A percentile compares a stretch with the other conserved stretches of the same genome.
phyloP scores from a whole-genome alignment of 768 basidiomycete genomes.

The Pisolithus microcarpus region DNA sequence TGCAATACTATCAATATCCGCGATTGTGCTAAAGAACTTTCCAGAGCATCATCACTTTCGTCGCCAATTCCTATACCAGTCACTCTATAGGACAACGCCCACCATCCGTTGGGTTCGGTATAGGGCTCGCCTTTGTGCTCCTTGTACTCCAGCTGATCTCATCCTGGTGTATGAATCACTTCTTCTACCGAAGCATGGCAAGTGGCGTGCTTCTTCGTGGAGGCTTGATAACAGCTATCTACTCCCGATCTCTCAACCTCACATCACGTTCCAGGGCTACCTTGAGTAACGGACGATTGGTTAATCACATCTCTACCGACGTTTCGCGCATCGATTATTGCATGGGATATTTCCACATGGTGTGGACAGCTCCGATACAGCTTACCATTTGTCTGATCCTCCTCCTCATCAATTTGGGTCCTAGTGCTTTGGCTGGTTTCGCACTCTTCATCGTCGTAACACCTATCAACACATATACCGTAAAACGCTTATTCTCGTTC shows the following conservation, averaged over 20 bases:
- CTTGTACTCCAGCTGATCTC: slow-evolving; percentile 60
- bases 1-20: background rate
- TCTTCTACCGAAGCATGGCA: slow-evolving; percentile 69
- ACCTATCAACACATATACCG: slow-evolving; percentile 64
- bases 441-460: slow-evolving; percentile 60
- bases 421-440: slow-evolving; percentile 48
- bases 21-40: background rate
- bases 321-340: slow-evolving; percentile 90
- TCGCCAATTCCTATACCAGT: slow-evolving; percentile 49
- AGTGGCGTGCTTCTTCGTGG: slow-evolving; percentile 77
- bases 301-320: slow-evolving; percentile 92
- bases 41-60: slow-evolving; percentile 67
- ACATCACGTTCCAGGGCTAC: slow-evolving; percentile 73
- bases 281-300: slow-evolving; percentile 81
- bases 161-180: slow-evolving; percentile 70
- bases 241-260: slow-evolving; percentile 66
- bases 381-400: slow-evolving; percentile 70
- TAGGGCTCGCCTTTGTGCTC: slow-evolving; percentile 71
- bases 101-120: slow-evolving; percentile 47
- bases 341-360: slow-evolving; percentile 72
- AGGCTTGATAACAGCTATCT: slow-evolving; percentile 84
- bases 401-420: slow-evolving; percentile 66
- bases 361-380: slow-evolving; percentile 72
- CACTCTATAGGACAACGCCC: slow-evolving; percentile 31
- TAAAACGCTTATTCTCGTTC: slow-evolving; percentile 55